These are phyloP conservation scores for Gaultheria prostrata DNA, from an alignment of 148 eudicot species.

Conservation along the genomic window DNA sequence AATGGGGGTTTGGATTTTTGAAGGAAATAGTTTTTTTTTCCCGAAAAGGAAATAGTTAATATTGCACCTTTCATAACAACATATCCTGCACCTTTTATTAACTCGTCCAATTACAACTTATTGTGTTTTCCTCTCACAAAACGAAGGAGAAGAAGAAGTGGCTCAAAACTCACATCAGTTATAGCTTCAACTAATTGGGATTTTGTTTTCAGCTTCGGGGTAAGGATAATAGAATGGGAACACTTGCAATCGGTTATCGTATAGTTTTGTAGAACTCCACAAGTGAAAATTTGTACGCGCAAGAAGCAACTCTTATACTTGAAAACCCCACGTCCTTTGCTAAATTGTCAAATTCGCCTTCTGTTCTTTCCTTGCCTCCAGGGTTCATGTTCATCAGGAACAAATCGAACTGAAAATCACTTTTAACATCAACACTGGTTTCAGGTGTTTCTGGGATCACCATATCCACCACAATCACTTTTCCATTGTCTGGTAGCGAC, in stretches of 20 bases:
- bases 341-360: neutral
- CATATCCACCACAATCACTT: conserved; percentile 37
- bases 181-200: neutral
- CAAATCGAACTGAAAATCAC: neutral
- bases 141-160: neutral
- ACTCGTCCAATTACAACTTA: neutral
- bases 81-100: no score
- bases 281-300: conserved; percentile 16
- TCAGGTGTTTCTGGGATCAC: conserved; percentile 27
- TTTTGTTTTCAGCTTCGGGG: neutral
- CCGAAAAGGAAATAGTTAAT: neutral
- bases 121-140: neutral
- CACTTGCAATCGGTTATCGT: neutral
- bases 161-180: neutral
- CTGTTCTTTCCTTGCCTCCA: conserved; percentile 12
- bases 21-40: neutral
- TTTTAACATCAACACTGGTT: conserved; percentile 17
- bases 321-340: conserved; percentile 19
- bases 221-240: neutral
- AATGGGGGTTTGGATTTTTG: neutral
- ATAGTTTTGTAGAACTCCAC: conserved; percentile 14
- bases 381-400: conserved; percentile 17
- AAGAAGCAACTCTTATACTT: neutral
- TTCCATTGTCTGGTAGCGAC: conserved; percentile 32
- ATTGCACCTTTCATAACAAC: neutral